Conservation (phyloP, 768 basidiomycete species). For the Tulasnella sp. region DNA sequence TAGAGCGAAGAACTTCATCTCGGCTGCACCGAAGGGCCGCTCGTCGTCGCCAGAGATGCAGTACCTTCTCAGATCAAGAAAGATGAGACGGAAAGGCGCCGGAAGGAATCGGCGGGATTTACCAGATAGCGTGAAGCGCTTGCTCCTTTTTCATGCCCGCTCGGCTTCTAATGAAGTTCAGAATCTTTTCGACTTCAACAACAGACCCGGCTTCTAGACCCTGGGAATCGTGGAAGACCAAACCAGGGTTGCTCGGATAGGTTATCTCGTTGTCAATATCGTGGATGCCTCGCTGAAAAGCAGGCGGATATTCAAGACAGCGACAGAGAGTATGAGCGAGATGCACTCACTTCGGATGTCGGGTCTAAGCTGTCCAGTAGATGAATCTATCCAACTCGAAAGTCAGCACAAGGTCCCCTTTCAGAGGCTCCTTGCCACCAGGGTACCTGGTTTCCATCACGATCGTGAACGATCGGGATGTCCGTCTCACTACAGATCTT, state of each 20-base stretch:
- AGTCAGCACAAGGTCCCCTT: background rate
- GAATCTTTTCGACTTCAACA: background rate
- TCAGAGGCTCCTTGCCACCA: background rate
- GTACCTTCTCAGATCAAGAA: background rate
- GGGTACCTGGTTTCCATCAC: constrained; percentile 21
- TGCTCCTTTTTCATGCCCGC: background rate
- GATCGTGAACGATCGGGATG: constrained; percentile 25
- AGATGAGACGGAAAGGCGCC: background rate
- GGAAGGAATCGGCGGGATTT: background rate
- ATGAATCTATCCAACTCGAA: background rate
- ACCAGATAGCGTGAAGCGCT: background rate
- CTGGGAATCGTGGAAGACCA: background rate
- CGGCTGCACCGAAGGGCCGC: background rate
- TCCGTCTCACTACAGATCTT: constrained; percentile 30
- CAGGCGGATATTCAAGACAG: background rate
- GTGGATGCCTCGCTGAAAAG: background rate
- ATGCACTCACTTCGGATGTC: background rate
- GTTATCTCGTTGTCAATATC: background rate
- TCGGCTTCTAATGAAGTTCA: background rate
- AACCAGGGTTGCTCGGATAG: background rate
- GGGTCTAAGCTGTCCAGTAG: background rate
- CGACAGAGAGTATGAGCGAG: background rate
- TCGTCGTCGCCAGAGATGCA: background rate
- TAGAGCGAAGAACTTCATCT: background rate
- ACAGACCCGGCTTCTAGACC: background rate